phyloP scores from a whole-genome alignment of 2,329 filamentous ascomycete genomes.

The Sphaerulina populicola region DNA sequence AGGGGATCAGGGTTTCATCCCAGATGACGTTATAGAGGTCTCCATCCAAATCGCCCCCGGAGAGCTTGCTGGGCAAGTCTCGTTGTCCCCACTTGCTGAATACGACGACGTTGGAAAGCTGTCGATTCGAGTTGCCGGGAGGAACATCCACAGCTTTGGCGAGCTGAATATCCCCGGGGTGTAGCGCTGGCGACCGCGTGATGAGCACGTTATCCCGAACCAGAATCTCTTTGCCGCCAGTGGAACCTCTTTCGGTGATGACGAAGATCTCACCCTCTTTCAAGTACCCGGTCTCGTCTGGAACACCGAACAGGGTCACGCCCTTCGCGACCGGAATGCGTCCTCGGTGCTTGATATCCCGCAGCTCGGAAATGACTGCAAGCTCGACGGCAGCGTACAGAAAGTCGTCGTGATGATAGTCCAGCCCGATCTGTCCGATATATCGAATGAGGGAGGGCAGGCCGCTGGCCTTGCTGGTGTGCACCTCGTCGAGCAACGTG shows the following conservation, averaged over 20 bases:
- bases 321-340: constrained; percentile 64
- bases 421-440: constrained; percentile 50
- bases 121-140: constrained; percentile 49
- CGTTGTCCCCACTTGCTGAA: constrained; percentile 64
- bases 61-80: constrained; percentile 69
- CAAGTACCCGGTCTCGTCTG: constrained; percentile 69
- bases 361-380: constrained; percentile 59
- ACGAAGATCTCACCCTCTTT: constrained; percentile 61
- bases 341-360: constrained; percentile 63
- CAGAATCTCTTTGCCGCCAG: constrained; percentile 28
- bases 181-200: constrained; percentile 70
- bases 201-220: constrained; percentile 49
- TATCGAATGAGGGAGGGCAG: constrained; percentile 55
- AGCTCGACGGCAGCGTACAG: constrained; percentile 63
- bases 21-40: constrained; percentile 58
- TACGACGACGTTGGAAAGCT: constrained; percentile 64
- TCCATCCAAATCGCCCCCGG: constrained; percentile 76
- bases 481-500: constrained; percentile 55
- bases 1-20: constrained; percentile 48
- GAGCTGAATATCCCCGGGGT: constrained; percentile 70
- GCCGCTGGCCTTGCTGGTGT: constrained; percentile 52
- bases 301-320: constrained; percentile 70
- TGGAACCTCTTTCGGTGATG: constrained; percentile 41
- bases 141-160: constrained; percentile 55
- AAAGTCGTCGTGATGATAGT: constrained; percentile 61